A percentile compares a stretch with the other conserved stretches of the same genome.
Evolutionary conservation across 495 filamentous ascomycete species (phyloP).

Genomic region (Lentithecium fluviatile): DNA sequence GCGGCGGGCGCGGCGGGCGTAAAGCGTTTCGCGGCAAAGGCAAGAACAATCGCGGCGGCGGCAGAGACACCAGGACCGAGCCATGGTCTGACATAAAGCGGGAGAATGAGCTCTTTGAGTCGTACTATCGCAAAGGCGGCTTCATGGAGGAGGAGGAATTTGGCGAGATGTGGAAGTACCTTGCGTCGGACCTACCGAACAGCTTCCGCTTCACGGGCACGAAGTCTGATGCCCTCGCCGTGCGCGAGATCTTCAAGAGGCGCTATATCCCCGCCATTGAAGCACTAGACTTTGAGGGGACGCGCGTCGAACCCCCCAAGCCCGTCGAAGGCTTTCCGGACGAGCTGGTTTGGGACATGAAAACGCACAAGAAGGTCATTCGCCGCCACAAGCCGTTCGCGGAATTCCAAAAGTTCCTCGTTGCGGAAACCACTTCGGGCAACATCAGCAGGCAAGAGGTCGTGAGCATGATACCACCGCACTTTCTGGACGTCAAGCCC

Average conservation of each 20-base stretch:
- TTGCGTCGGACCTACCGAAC: slow-evolving; percentile 83
- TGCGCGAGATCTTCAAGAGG: slow-evolving; percentile 80
- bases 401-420: slow-evolving; percentile 96
- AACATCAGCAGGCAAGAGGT: slow-evolving; percentile 97
- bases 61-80: slow-evolving; percentile 11
- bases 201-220: slow-evolving; percentile 84
- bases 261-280: slow-evolving; percentile 86
- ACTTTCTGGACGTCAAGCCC: slow-evolving; percentile 84
- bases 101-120: slow-evolving; percentile 73
- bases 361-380: slow-evolving; percentile 88
- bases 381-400: slow-evolving; percentile 89
- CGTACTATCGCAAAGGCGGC: slow-evolving; percentile 75
- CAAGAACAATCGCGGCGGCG: background rate
- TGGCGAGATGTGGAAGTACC: slow-evolving; percentile 74
- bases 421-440: slow-evolving; percentile 92
- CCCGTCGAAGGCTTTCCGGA: slow-evolving; percentile 90
- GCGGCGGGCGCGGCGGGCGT: slow-evolving; percentile 2
- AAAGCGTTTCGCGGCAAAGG: slow-evolving; percentile 5
- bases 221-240: slow-evolving; percentile 62
- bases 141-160: slow-evolving; percentile 71
- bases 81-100: slow-evolving; percentile 55
- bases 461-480: slow-evolving; percentile 97
- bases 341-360: slow-evolving; percentile 91
- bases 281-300: slow-evolving; percentile 73
- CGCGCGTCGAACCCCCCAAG: slow-evolving; percentile 73